These are phyloP conservation scores for Candida silvatica DNA, from an alignment of 805 yeast species.

Conservation along the genomic window DNA sequence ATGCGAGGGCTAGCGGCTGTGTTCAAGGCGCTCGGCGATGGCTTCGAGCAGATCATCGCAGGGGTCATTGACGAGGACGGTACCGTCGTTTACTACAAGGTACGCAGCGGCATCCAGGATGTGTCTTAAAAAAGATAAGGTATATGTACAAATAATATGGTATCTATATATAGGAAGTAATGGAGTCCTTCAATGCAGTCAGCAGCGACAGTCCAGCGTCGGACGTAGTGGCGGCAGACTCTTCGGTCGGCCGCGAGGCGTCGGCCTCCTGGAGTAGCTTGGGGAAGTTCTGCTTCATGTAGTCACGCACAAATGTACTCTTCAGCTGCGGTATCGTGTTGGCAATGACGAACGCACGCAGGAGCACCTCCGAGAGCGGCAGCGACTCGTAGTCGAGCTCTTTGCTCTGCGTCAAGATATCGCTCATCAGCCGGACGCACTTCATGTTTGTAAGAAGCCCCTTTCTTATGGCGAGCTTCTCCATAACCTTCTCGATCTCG, in stretches of 20 bases:
- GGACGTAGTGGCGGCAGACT: too few species aligned
- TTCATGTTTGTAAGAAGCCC: constrained; percentile 22
- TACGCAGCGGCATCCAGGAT: constrained; percentile 59
- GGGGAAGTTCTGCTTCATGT: constrained; percentile 25
- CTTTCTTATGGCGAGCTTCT: constrained; percentile 17
- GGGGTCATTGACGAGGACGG: constrained; percentile 60
- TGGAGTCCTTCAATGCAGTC: too few species aligned
- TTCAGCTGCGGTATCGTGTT: constrained; percentile 26
- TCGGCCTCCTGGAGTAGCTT: constrained; percentile 19
- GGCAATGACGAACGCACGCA: constrained; percentile 29
- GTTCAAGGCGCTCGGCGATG: constrained; percentile 24
- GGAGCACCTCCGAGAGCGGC: constrained; percentile 27
- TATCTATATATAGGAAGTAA: too few species aligned
- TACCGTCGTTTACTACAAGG: constrained; percentile 60
- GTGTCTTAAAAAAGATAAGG: too few species aligned
- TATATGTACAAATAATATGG: too few species aligned
- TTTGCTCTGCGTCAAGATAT: constrained; percentile 6
- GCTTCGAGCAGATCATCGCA: constrained; percentile 39
- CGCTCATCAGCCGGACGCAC: constrained; percentile 18
- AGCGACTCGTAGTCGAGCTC: constrained; percentile 1
- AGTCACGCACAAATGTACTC: constrained; percentile 30
- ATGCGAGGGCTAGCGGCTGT: constrained; percentile 30
- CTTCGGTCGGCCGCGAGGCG: too few species aligned
- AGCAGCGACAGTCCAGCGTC: too few species aligned
- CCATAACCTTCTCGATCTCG: constrained; percentile 16